A percentile compares a stretch with the other conserved stretches of the same genome.
Evolutionary conservation across 1,139 yeast species (phyloP).

Genomic region (Candida labiduridarum): DNA sequence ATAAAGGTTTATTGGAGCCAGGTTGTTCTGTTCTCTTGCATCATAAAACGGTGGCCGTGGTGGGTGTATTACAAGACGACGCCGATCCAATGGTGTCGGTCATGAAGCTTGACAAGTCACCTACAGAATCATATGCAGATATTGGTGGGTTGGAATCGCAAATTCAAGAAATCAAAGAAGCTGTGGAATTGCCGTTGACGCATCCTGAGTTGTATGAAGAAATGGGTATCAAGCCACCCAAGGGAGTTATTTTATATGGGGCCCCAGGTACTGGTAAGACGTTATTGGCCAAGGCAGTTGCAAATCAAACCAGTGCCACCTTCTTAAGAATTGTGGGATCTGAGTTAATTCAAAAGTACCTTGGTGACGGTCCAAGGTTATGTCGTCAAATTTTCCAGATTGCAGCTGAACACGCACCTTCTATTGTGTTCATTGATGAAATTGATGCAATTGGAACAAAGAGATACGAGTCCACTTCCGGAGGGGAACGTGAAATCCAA

Average conservation of each 20-base stretch:
- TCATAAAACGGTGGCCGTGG: slow-evolving; percentile 92
- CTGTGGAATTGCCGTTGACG: slow-evolving; percentile 95
- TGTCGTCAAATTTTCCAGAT: slow-evolving; percentile 94
- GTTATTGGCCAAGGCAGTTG: slow-evolving; percentile 95
- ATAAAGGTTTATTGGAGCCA: slow-evolving; percentile 93
- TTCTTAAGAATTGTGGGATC: slow-evolving; percentile 96
- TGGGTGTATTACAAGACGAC: slow-evolving; percentile 93
- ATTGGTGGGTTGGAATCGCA: slow-evolving; percentile 96
- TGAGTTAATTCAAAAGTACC: slow-evolving; percentile 92
- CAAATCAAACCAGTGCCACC: slow-evolving; percentile 96
- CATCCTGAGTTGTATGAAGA: slow-evolving; percentile 98
- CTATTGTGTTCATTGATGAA: slow-evolving; percentile 97
- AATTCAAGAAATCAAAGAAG: slow-evolving; percentile 97
- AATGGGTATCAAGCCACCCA: slow-evolving; percentile 99
- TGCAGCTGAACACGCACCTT: slow-evolving; percentile 97
- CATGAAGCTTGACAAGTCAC: slow-evolving; percentile 96
- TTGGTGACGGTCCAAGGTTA: slow-evolving; percentile 97
- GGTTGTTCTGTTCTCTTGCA: slow-evolving; percentile 97
- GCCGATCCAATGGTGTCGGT: slow-evolving; percentile 98
- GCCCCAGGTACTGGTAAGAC: slow-evolving; percentile 99
- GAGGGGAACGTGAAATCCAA: slow-evolving; percentile 98
- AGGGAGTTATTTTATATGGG: slow-evolving; percentile 97
- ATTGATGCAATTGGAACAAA: slow-evolving; percentile 99
- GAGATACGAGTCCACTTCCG: slow-evolving; percentile 93
- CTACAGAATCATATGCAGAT: slow-evolving; percentile 95